Base-by-base conservation (phyloP, 345 rosid genomes). In the Citrus sp. region DNA sequence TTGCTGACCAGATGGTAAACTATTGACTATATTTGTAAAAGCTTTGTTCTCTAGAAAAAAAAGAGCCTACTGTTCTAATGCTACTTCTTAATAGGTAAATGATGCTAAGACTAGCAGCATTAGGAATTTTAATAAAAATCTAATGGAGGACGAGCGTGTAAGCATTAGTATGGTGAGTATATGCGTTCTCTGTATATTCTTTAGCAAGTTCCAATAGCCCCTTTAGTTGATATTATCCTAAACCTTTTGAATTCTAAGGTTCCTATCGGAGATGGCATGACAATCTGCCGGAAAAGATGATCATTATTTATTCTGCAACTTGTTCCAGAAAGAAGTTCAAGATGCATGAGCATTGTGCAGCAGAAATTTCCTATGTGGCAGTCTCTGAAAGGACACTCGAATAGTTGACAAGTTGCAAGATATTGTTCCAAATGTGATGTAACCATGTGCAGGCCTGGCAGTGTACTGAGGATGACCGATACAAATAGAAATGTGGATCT, bases 201-300 rank as follows among this genome's bases (percentile, higher is more conserved):
- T 38, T 74, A 70, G 10, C 46, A 74, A 35, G 24, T 25, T 49
- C 56, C 25, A 42, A 28, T 61, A 40, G 28, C 42, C 61, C 54
- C 62, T 25, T 54, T 46, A 30, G 60, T 73, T 63, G 71, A 46
- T 74, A 0, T 54, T 35, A 59, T 7, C 21, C 74, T 22, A 21
- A 38, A 60, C 54, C 25, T 71, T 73, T 78, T 58, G 71, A 49
- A 14, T n/a, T 75, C 38, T 78, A 72, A 95, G 98, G 97, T 95
- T 67, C 97, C 97, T 2, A 87, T 95, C 28, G 98, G 96, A 40
- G 98, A 95, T 87, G 97, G 98, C 82, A 86, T 92, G 91, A 90
- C 97, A 19, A 88, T 95, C 79, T 95, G 99, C 80, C 84, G 82
- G 75, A 95, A 95, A 84, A 84, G 75, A 85, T 92, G 83, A 27